phyloP scores from a whole-genome alignment of 768 basidiomycete genomes.

The Termitomyces sp. region DNA sequence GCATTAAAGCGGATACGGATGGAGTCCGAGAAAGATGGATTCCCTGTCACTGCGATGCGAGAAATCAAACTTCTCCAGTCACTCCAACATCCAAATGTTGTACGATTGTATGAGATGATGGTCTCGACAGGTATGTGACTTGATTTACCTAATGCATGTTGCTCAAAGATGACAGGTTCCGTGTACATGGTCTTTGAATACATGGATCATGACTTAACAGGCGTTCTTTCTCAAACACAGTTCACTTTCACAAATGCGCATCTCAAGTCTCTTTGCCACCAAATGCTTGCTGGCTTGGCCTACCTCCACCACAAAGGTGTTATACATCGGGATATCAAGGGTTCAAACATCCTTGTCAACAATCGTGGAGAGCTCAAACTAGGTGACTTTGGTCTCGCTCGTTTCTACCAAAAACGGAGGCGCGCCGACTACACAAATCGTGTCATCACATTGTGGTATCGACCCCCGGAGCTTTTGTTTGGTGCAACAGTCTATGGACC shows the following conservation, averaged over 20 bases:
- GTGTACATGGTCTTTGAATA: constrained; percentile 99
- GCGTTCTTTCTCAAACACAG: constrained; percentile 87
- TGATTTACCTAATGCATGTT: neutral
- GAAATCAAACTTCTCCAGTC: constrained; percentile 98
- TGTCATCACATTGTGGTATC: constrained; percentile 98
- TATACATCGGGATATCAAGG: constrained; percentile 98
- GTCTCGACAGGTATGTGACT: constrained; percentile 80
- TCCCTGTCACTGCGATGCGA: constrained; percentile 98
- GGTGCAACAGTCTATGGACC: constrained; percentile 96
- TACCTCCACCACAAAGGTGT: constrained; percentile 96
- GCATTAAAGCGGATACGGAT: constrained; percentile 96
- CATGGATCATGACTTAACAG: constrained; percentile 98
- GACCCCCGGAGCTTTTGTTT: constrained; percentile 91
- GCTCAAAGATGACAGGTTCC: constrained; percentile 54
- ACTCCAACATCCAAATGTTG: constrained; percentile 84
- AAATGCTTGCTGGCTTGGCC: constrained; percentile 93
- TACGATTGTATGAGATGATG: constrained; percentile 96
- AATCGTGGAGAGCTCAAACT: constrained; percentile 92
- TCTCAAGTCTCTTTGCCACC: constrained; percentile 91
- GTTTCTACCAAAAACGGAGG: constrained; percentile 91
- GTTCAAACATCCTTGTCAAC: constrained; percentile 95
- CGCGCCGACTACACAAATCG: constrained; percentile 97
- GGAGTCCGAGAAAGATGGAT: constrained; percentile 97
- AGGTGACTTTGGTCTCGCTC: constrained; percentile 94
- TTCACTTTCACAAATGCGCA: constrained; percentile 84